A percentile compares a stretch with the other conserved stretches of the same genome.
Evolutionary conservation across 2,329 filamentous ascomycete species (phyloP).

Genomic region (Aspergillus intermedius): DNA sequence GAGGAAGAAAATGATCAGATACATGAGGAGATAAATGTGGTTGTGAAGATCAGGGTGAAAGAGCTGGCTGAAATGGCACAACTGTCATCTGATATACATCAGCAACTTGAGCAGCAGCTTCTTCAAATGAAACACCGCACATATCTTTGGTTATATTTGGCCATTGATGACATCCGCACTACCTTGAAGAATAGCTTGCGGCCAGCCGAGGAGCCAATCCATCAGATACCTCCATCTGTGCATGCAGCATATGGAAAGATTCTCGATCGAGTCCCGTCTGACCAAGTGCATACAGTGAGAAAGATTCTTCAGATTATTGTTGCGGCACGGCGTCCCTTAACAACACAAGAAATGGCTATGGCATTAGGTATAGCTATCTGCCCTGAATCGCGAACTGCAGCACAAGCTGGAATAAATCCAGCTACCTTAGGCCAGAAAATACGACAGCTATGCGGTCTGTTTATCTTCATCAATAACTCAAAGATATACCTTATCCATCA

Average conservation of each 20-base stretch:
- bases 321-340: constrained; percentile 9
- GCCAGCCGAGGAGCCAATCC: constrained; percentile 6
- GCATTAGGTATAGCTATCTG: constrained; percentile 6
- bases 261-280: constrained; percentile 4
- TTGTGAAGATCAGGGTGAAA: constrained; percentile 7
- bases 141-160: constrained; percentile 16
- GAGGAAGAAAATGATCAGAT: constrained; percentile 12
- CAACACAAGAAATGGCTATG: constrained; percentile 7
- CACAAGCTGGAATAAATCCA: constrained; percentile 2
- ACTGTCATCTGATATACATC: background rate
- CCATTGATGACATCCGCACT: constrained; percentile 8
- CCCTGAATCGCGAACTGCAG: background rate
- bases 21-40: constrained; percentile 7
- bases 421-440: background rate
- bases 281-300: background rate
- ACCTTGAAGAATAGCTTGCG: constrained; percentile 7
- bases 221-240: constrained; percentile 8
- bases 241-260: constrained; percentile 11
- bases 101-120: constrained; percentile 10
- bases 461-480: constrained; percentile 10
- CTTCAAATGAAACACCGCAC: constrained; percentile 15
- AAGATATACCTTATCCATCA: constrained; percentile 14
- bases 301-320: constrained; percentile 11
- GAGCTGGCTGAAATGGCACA: constrained; percentile 4
- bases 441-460: constrained; percentile 9